Conservation (phyloP, 2,329 filamentous ascomycete genomes). For the Alternaria dauci region DNA sequence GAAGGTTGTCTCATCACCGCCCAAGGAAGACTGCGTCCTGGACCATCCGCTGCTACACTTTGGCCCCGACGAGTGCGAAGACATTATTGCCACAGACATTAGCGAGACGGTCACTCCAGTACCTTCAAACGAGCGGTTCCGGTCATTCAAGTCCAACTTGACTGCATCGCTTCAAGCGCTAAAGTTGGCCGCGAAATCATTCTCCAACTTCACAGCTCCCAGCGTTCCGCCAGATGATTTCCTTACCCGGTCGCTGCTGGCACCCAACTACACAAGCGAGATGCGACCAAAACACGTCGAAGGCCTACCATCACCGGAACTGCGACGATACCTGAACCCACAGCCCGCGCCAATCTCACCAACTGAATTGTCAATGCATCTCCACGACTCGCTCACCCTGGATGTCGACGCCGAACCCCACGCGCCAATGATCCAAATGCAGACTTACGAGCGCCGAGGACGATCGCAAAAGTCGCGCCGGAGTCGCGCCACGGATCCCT, state of each 20-base stretch:
- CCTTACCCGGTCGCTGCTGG: conserved; percentile 67
- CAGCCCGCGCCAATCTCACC: conserved; percentile 52
- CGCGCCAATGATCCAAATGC: conserved; percentile 68
- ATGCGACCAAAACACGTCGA: conserved; percentile 64
- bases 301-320: conserved; percentile 63
- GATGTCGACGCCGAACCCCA: conserved; percentile 50
- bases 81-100: conserved; percentile 42
- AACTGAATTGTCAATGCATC: conserved; percentile 51
- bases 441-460: conserved; percentile 63
- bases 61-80: conserved; percentile 44
- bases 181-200: conserved; percentile 67
- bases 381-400: conserved; percentile 49
- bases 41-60: conserved; percentile 66
- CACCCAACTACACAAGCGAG: conserved; percentile 67
- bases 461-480: conserved; percentile 40
- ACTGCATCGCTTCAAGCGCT: conserved; percentile 69
- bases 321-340: conserved; percentile 69
- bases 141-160: conserved; percentile 69
- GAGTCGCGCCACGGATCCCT: conserved; percentile 45
- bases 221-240: conserved; percentile 66
- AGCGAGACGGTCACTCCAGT: conserved; percentile 33
- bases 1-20: conserved; percentile 57
- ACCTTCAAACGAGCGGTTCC: conserved; percentile 48
- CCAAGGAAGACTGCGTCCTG: conserved; percentile 61
- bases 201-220: conserved; percentile 65